Conservation (phyloP, 768 basidiomycete genomes). For the Lepiota brunneoincarnata region DNA sequence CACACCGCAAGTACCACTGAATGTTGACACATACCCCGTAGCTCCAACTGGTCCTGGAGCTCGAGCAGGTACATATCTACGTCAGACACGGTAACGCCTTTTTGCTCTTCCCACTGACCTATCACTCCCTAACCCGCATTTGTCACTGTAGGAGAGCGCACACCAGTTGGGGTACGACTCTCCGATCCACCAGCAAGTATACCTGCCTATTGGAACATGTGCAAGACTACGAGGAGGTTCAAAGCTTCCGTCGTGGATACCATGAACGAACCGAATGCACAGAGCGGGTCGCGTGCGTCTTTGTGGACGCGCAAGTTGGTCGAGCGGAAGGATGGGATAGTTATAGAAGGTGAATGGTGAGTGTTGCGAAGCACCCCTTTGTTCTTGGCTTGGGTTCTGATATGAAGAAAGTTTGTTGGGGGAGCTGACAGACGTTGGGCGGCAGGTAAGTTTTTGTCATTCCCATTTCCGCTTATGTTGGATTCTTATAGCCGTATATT, state of each 20-base stretch:
- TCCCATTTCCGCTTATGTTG: not conserved
- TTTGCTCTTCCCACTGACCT: not conserved
- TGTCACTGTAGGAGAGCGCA: slow-evolving; percentile 60
- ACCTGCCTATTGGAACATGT: slow-evolving; percentile 69
- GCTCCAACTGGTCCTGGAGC: slow-evolving; percentile 51
- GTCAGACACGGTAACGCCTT: slow-evolving; percentile 64
- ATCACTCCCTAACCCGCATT: not conserved
- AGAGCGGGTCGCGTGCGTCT: slow-evolving; percentile 12
- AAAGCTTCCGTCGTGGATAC: slow-evolving; percentile 38
- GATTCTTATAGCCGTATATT: not conserved
- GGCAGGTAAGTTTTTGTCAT: slow-evolving; percentile 41
- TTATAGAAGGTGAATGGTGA: slow-evolving; percentile 62
- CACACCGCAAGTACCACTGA: slow-evolving; percentile 46
- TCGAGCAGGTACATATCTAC: slow-evolving; percentile 75
- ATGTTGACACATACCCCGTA: slow-evolving; percentile 58
- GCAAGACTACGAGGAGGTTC: slow-evolving; percentile 52
- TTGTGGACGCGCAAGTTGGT: slow-evolving; percentile 45
- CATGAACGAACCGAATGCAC: slow-evolving; percentile 5
- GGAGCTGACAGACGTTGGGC: slow-evolving; percentile 68
- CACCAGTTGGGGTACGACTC: slow-evolving; percentile 71
- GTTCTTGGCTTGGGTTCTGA: not conserved
- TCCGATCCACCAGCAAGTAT: slow-evolving; percentile 59
- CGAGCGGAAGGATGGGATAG: slow-evolving; percentile 54
- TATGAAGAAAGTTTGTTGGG: slow-evolving; percentile 54
- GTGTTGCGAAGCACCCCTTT: slow-evolving; percentile 17